phyloP scores from a whole-genome alignment of 179 eudicot species.

The Camellia oleifera region DNA sequence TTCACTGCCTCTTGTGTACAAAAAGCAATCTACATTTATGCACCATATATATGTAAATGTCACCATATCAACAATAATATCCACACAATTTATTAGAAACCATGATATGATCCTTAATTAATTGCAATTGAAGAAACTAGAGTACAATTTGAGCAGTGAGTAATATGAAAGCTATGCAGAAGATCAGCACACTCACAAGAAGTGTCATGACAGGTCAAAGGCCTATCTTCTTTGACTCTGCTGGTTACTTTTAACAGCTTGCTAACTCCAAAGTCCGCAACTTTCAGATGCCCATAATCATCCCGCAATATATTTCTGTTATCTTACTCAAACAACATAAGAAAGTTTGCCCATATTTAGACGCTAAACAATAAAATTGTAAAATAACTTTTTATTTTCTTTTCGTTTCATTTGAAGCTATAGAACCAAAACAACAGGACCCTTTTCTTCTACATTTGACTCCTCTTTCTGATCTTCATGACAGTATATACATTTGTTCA shows the following conservation, averaged over 20 bases:
- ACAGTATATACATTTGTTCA: not conserved
- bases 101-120: not conserved
- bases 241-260: slow-evolving; percentile 68
- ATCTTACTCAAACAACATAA: slow-evolving; percentile 36
- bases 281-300: slow-evolving; percentile 96
- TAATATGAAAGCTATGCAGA: not conserved
- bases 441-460: not conserved
- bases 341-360: slow-evolving; percentile 24
- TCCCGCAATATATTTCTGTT: slow-evolving; percentile 92
- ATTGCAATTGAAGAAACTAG: not conserved
- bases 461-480: not conserved
- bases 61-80: not conserved
- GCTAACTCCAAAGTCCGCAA: slow-evolving; percentile 98
- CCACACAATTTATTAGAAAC: not conserved
- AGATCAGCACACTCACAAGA: slow-evolving; percentile 59
- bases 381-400: too few relatives aligned
- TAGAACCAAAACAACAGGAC: not conserved
- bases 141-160: not conserved
- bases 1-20: not conserved
- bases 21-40: not conserved
- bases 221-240: slow-evolving; percentile 55
- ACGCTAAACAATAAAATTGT: not conserved
- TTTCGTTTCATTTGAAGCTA: not conserved
- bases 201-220: slow-evolving; percentile 43
- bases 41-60: not conserved